A percentile compares a stretch with the other conserved stretches of the same genome.
phyloP scores from a whole-genome alignment of 495 filamentous ascomycete species.

The Penicillium egyptiacum region DNA sequence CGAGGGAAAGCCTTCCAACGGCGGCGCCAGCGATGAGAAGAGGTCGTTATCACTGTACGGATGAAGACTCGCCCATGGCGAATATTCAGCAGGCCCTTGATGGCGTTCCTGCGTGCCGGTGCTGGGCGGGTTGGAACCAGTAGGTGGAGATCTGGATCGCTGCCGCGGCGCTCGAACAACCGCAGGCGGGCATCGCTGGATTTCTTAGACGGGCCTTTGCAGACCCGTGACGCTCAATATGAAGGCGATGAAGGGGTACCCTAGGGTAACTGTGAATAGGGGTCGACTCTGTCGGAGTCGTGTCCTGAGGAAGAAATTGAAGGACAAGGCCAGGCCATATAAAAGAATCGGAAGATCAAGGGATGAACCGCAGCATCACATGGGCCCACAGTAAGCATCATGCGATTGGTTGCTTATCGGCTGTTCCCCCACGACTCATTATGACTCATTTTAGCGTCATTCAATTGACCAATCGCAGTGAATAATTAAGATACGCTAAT shows the following conservation, averaged over 20 bases:
- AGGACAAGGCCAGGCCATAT: slow-evolving; percentile 13
- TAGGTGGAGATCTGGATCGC: slow-evolving; percentile 15
- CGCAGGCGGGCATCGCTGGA: slow-evolving; percentile 30
- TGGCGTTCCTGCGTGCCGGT: slow-evolving; percentile 18
- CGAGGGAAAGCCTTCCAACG: slow-evolving; percentile 19
- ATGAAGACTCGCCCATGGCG: slow-evolving; percentile 18
- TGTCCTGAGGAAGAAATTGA: slow-evolving; percentile 31
- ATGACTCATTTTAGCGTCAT: slow-evolving; percentile 35
- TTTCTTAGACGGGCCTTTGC: slow-evolving; percentile 32
- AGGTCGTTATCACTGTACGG: slow-evolving; percentile 11
- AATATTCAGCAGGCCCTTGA: slow-evolving; percentile 20
- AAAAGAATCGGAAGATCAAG: slow-evolving; percentile 3
- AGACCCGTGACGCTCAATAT: slow-evolving; percentile 27
- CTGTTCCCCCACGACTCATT: slow-evolving; percentile 23
- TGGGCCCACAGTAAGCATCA: background rate
- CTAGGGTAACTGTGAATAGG: background rate
- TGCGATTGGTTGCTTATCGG: slow-evolving; percentile 17
- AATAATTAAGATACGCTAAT: background rate
- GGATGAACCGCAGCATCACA: slow-evolving; percentile 10
- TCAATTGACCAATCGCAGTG: slow-evolving; percentile 14
- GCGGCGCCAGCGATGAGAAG: slow-evolving; percentile 19
- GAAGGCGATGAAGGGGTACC: background rate
- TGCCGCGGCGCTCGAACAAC: slow-evolving; percentile 25
- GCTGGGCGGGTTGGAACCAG: slow-evolving; percentile 25
- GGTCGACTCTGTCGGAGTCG: slow-evolving; percentile 20